Percentiles rank a stretch among this genome's conserved stretches.
Conservation (phyloP, 805 yeast genomes). For the Yamadazyma nakazawae region DNA sequence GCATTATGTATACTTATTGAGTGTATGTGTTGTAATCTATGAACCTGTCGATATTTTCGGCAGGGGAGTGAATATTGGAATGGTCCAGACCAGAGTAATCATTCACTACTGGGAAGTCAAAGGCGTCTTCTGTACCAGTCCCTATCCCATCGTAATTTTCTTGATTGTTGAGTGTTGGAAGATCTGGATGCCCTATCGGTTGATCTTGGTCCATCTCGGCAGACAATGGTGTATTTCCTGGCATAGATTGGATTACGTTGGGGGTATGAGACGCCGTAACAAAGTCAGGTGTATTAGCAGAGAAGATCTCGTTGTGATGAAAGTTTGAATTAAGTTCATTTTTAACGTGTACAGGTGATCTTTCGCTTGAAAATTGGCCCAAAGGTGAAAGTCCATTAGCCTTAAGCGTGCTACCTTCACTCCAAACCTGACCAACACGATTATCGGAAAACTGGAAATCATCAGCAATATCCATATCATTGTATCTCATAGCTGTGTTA, state of each 20-base stretch:
- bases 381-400: slow-evolving; percentile 18
- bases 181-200: slow-evolving; percentile 5
- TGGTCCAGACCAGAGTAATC: slow-evolving; percentile 16
- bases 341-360: slow-evolving; percentile 2
- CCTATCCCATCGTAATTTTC: slow-evolving; percentile 8
- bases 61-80: slow-evolving; percentile 13
- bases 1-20: slow-evolving; percentile 2
- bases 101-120: slow-evolving; percentile 15
- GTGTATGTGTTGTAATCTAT: slow-evolving; percentile 22
- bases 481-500: neutral
- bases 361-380: slow-evolving; percentile 16
- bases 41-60: slow-evolving; percentile 18
- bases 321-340: slow-evolving; percentile 9
- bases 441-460: slow-evolving; percentile 4
- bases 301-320: slow-evolving; percentile 19
- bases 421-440: slow-evolving; percentile 9
- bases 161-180: slow-evolving; percentile 4
- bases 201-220: slow-evolving; percentile 6
- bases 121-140: slow-evolving; percentile 8
- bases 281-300: slow-evolving; percentile 23
- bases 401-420: slow-evolving; percentile 10
- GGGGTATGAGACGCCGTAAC: slow-evolving; percentile 18
- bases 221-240: slow-evolving; percentile 2
- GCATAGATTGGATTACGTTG: slow-evolving; percentile 9
- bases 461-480: slow-evolving; percentile 8